Conservation (phyloP, 306 rosid genomes). For the Trifolium pratense region DNA sequence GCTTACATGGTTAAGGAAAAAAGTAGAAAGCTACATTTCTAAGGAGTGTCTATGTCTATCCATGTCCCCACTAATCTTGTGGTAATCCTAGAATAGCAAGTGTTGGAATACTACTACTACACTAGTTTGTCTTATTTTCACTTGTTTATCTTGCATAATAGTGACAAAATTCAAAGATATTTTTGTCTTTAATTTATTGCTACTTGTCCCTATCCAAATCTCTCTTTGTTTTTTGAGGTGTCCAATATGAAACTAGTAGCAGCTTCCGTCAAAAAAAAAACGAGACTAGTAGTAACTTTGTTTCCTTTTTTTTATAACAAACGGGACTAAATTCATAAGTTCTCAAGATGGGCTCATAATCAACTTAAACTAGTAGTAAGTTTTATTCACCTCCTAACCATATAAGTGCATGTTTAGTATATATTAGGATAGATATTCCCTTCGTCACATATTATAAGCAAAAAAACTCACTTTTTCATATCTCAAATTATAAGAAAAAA, state of each 20-base stretch:
- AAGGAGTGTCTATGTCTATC: slow-evolving; percentile 18
- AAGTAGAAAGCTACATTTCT: slow-evolving; percentile 18
- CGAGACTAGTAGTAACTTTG: slow-evolving; percentile 6
- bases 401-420: too few relatives aligned
- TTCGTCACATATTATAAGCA: too few relatives aligned
- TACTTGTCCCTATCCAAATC: slow-evolving; percentile 46
- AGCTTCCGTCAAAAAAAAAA: too few relatives aligned
- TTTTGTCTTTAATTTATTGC: slow-evolving; percentile 45
- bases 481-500: too few relatives aligned
- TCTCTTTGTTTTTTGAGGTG: slow-evolving; percentile 37
- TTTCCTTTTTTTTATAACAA: too few relatives aligned
- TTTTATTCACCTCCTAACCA: too few relatives aligned
- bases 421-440: too few relatives aligned
- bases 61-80: slow-evolving; percentile 41
- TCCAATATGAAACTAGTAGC: slow-evolving; percentile 28
- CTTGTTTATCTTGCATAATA: slow-evolving; percentile 29
- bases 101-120: slow-evolving; percentile 31
- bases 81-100: slow-evolving; percentile 40
- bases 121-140: slow-evolving; percentile 37
- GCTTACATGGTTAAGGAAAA: slow-evolving; percentile 42
- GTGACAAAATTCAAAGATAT: slow-evolving; percentile 56
- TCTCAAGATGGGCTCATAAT: too few relatives aligned
- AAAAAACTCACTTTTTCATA: too few relatives aligned
- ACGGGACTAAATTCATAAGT: too few relatives aligned
- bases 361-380: too few relatives aligned